These are phyloP conservation scores for Morella rubra DNA, from an alignment of 306 rosid genomes.

Conservation along the genomic window DNA sequence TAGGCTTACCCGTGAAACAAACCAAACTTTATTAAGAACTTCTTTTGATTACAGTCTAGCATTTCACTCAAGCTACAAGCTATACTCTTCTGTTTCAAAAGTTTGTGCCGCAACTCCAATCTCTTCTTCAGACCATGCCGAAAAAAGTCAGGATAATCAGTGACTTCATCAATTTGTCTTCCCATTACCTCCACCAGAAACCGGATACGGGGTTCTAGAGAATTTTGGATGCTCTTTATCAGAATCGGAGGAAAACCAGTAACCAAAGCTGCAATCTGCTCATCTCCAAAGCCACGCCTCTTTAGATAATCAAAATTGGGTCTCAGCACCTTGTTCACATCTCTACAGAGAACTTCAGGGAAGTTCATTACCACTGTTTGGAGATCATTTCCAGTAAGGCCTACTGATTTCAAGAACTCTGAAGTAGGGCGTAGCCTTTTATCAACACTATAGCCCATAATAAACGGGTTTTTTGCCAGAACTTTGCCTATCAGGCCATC, in stretches of 20 bases:
- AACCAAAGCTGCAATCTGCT: constrained; percentile 69
- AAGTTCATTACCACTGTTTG: constrained; percentile 62
- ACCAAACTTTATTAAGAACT: constrained; percentile 66
- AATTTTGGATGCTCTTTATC: constrained; percentile 77
- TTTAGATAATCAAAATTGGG: constrained; percentile 61
- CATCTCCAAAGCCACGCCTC: constrained; percentile 59
- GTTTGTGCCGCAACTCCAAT: constrained; percentile 63
- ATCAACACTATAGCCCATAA: constrained; percentile 84
- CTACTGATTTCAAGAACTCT: constrained; percentile 62
- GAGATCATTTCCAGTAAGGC: constrained; percentile 59
- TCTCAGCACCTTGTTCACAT: constrained; percentile 64
- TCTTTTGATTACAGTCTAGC: constrained; percentile 82
- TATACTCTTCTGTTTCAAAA: constrained; percentile 47
- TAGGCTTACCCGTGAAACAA: constrained; percentile 47
- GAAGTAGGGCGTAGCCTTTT: constrained; percentile 73
- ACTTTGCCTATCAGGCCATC: constrained; percentile 82
- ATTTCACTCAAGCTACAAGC: constrained; percentile 79
- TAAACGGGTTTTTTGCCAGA: constrained; percentile 66
- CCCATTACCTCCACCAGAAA: constrained; percentile 81
- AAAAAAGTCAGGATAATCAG: constrained; percentile 75
- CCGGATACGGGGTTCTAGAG: constrained; percentile 72
- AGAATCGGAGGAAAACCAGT: constrained; percentile 82
- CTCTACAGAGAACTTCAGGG: constrained; percentile 80
- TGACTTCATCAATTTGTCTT: constrained; percentile 64
- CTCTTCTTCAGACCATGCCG: constrained; percentile 80